Conservation (phyloP, 2,329 filamentous ascomycete species). For the Ophiostoma populinum region DNA sequence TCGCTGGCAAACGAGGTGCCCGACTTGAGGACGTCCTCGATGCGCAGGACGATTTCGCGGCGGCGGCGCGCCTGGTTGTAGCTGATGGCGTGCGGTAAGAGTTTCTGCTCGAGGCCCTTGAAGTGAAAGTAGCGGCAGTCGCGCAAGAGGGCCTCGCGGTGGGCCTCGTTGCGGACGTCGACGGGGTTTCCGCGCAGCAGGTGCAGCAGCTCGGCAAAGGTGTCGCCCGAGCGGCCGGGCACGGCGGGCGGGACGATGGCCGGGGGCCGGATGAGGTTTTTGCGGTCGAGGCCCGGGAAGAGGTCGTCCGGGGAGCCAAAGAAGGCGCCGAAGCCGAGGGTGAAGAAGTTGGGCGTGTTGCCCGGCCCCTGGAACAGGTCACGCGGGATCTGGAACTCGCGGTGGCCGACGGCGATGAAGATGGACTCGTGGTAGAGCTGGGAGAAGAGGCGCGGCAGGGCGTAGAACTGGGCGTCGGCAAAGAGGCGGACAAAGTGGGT, state of each 20-base stretch:
- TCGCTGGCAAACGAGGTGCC: conserved; percentile 53
- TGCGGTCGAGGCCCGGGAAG: conserved; percentile 70
- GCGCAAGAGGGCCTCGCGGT: conserved; percentile 59
- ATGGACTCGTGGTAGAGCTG: conserved; percentile 85
- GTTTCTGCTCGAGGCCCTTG: conserved; percentile 72
- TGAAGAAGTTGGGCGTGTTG: conserved; percentile 92
- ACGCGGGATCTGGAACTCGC: conserved; percentile 76
- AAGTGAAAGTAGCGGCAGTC: conserved; percentile 91
- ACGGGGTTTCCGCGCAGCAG: conserved; percentile 72
- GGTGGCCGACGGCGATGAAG: conserved; percentile 77
- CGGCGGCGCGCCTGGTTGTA: conserved; percentile 54
- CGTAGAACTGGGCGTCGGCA: conserved; percentile 87
- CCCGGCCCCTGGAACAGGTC: conserved; percentile 73
- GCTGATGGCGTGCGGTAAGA: conserved; percentile 60
- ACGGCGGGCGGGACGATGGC: conserved; percentile 71
- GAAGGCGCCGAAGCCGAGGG: conserved; percentile 75
- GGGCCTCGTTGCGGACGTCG: conserved; percentile 55
- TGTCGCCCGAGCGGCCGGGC: conserved; percentile 64
- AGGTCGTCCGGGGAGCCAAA: conserved; percentile 65
- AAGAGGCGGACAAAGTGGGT: conserved; percentile 84
- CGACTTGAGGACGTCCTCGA: conserved; percentile 80
- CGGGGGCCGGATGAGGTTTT: conserved; percentile 67
- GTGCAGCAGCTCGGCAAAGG: conserved; percentile 68
- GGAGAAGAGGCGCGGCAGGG: conserved; percentile 65
- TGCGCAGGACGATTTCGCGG: conserved; percentile 59